These are phyloP conservation scores for Linnemannia hyalina DNA, from an alignment of 192 early-diverging fungal genomes.

Conservation along the genomic window DNA sequence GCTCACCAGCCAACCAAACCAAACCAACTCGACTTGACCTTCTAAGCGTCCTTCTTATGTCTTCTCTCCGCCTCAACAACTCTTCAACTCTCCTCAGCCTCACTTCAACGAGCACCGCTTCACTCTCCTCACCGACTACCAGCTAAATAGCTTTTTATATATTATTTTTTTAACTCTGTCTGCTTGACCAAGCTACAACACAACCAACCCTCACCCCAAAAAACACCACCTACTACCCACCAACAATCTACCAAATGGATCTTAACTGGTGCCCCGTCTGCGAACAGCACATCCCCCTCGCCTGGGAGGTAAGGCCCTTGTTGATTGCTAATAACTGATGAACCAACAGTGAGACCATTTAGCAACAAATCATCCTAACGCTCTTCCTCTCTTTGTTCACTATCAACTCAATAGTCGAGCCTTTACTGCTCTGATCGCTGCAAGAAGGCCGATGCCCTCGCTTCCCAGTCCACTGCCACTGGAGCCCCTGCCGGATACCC, in stretches of 20 bases:
- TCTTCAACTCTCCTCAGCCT: slow-evolving; percentile 10
- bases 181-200: slow-evolving; percentile 4
- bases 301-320: slow-evolving; percentile 54
- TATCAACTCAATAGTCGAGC: slow-evolving; percentile 30
- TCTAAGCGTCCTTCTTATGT: background rate
- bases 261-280: slow-evolving; percentile 59
- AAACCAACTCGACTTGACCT: background rate
- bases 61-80: slow-evolving; percentile 10
- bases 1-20: background rate
- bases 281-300: slow-evolving; percentile 57
- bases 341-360: background rate
- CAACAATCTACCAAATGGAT: slow-evolving; percentile 29
- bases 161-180: background rate
- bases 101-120: slow-evolving; percentile 19
- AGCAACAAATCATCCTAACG: slow-evolving; percentile 1
- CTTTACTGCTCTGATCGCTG: slow-evolving; percentile 57
- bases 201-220: background rate
- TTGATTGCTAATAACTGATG: background rate
- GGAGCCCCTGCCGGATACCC: background rate
- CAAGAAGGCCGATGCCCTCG: slow-evolving; percentile 46
- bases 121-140: background rate
- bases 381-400: background rate
- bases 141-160: slow-evolving; percentile 27
- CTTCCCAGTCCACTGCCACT: slow-evolving; percentile 6
- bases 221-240: background rate